Conservation (phyloP, 2,329 filamentous ascomycete species). For the Gyromitra esculenta region DNA sequence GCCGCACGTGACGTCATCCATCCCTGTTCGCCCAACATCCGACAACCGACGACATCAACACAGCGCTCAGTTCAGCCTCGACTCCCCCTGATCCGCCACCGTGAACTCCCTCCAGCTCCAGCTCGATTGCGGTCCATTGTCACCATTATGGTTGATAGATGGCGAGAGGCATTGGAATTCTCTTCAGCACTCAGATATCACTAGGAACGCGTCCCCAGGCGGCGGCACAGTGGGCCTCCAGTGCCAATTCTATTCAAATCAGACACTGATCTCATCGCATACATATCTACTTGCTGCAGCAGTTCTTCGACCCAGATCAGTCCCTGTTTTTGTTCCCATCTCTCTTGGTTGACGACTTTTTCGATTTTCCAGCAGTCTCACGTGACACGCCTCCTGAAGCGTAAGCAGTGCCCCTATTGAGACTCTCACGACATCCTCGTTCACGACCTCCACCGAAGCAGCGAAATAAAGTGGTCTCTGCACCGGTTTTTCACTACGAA, state of each 20-base stretch:
- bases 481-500: background rate
- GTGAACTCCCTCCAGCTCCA: background rate
- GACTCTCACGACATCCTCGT: background rate
- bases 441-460: background rate
- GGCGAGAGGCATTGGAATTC: slow-evolving; percentile 22
- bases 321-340: background rate
- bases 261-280: slow-evolving; percentile 6
- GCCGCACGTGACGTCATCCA: slow-evolving; percentile 3
- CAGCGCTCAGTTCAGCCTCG: background rate
- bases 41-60: background rate
- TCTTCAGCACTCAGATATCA: slow-evolving; percentile 24
- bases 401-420: slow-evolving; percentile 19
- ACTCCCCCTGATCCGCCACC: slow-evolving; percentile 1
- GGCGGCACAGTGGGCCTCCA: background rate
- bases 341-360: background rate
- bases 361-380: background rate
- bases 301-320: background rate
- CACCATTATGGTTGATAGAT: slow-evolving; percentile 27
- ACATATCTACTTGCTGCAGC: background rate
- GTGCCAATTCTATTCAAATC: background rate
- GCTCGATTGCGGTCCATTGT: background rate
- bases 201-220: background rate
- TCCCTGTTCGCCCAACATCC: background rate
- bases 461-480: background rate
- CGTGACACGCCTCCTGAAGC: slow-evolving; percentile 35